Conservation (phyloP, 805 yeast species). For the Wickerhamomyces subpelliculosus region DNA sequence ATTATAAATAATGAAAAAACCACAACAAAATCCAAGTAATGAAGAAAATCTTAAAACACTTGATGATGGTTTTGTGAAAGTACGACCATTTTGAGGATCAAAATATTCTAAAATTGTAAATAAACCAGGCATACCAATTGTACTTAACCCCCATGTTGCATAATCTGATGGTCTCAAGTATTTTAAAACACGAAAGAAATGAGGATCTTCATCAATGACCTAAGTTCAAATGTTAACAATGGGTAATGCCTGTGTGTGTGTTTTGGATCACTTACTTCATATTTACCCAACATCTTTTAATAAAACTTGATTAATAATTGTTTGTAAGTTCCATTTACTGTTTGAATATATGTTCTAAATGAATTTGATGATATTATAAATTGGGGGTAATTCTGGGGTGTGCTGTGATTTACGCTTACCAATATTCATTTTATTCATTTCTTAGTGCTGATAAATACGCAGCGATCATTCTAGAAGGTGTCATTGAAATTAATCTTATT, state of each 20-base stretch:
- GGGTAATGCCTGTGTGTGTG: not conserved
- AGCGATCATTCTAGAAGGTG: too few relatives aligned
- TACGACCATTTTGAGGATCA: conserved; percentile 41
- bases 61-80: conserved; percentile 43
- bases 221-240: conserved; percentile 7
- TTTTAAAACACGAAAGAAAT: conserved; percentile 60
- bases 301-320: too few relatives aligned
- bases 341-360: too few relatives aligned
- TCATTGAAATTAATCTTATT: too few relatives aligned
- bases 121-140: conserved; percentile 43
- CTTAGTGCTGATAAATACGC: conserved; percentile 5
- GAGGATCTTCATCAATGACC: conserved; percentile 76
- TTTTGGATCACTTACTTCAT: conserved; percentile 6
- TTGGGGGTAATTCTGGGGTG: too few relatives aligned
- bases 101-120: conserved; percentile 37
- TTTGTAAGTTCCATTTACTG: too few relatives aligned
- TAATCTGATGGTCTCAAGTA: conserved; percentile 69
- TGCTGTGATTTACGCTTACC: too few relatives aligned
- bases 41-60: conserved; percentile 53
- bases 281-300: too few relatives aligned
- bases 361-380: too few relatives aligned
- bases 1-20: conserved; percentile 65
- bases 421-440: not conserved
- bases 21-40: conserved; percentile 61
- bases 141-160: conserved; percentile 38